A percentile compares a stretch with the other conserved stretches of the same genome.
These are phyloP conservation scores for Colletotrichum musicola DNA, from an alignment of 2,329 filamentous ascomycete genomes.

Conservation along the genomic window DNA sequence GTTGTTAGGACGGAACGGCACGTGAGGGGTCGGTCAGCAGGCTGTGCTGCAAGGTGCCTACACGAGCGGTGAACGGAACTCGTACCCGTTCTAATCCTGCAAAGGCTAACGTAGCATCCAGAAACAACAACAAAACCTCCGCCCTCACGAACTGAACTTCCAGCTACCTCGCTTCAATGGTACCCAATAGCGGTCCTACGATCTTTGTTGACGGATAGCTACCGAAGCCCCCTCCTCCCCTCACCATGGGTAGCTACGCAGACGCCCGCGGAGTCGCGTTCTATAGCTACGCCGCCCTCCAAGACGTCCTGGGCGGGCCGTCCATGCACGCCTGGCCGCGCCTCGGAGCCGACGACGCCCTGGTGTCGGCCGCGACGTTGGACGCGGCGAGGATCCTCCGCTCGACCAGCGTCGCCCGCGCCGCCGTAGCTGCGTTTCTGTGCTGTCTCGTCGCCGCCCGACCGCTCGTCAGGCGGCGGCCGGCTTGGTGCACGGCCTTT, in stretches of 20 bases:
- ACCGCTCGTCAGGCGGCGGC: constrained; percentile 47
- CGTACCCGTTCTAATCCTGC: constrained; percentile 14
- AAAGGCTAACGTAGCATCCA: neutral
- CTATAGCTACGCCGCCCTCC: constrained; percentile 29
- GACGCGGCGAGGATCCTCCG: constrained; percentile 15
- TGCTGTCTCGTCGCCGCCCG: constrained; percentile 46
- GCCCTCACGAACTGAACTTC: constrained; percentile 10
- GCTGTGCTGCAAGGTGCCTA: constrained; percentile 7
- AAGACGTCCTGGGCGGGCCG: constrained; percentile 24
- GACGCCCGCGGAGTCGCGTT: constrained; percentile 10
- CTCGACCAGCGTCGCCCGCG: constrained; percentile 43
- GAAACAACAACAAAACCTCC: constrained; percentile 3
- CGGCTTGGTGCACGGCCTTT: constrained; percentile 58
- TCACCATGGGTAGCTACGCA: constrained; percentile 22
- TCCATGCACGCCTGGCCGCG: constrained; percentile 8
- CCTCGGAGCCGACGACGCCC: neutral
- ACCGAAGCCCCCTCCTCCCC: neutral
- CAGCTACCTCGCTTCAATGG: constrained; percentile 19
- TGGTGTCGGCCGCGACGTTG: neutral
- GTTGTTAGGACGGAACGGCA: constrained; percentile 17
- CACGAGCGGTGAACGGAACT: constrained; percentile 29
- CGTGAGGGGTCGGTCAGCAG: constrained; percentile 36
- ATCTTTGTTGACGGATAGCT: constrained; percentile 1
- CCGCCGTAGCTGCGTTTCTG: constrained; percentile 47
- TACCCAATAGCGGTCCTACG: constrained; percentile 20